These are phyloP conservation scores for Fusarium sp. DNA, from an alignment of 2,329 filamentous ascomycete species.

Conservation along the genomic window DNA sequence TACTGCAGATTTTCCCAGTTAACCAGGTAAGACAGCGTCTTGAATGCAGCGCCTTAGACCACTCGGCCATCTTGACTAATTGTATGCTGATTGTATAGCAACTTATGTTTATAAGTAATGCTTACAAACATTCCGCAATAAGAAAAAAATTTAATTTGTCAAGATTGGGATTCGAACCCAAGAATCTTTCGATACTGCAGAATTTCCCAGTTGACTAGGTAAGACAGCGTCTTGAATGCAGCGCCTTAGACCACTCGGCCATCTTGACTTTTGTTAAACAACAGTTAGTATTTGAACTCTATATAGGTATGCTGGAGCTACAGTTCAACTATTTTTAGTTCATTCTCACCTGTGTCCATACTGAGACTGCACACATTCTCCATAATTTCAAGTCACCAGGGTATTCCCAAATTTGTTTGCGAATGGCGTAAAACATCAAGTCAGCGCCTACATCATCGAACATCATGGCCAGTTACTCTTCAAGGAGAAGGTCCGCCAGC, in stretches of 20 bases:
- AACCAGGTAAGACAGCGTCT: background rate
- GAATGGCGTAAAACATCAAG: background rate
- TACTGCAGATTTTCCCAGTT: background rate
- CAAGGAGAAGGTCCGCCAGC: background rate
- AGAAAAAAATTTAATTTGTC: background rate
- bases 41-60: slow-evolving; percentile 3
- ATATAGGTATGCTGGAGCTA: no score
- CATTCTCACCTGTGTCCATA: background rate
- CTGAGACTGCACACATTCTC: background rate
- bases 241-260: slow-evolving; percentile 4
- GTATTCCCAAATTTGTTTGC: no score
- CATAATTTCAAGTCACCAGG: background rate
- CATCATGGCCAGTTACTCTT: background rate
- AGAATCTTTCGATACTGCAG: slow-evolving; percentile 6
- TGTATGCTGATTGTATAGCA: no score
- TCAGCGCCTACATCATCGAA: accelerated
- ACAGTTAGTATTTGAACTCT: no score
- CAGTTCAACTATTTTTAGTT: no score
- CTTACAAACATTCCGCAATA: no score
- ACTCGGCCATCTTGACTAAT: background rate
- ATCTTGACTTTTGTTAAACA: background rate
- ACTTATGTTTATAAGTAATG: no score
- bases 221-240: background rate
- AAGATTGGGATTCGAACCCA: slow-evolving; percentile 18
- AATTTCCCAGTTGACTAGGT: accelerated